Percentiles rank a stretch among this genome's conserved stretches.
These are phyloP conservation scores for Stagonosporopsis tanaceti DNA, from an alignment of 2,329 filamentous ascomycete genomes.

Conservation along the genomic window DNA sequence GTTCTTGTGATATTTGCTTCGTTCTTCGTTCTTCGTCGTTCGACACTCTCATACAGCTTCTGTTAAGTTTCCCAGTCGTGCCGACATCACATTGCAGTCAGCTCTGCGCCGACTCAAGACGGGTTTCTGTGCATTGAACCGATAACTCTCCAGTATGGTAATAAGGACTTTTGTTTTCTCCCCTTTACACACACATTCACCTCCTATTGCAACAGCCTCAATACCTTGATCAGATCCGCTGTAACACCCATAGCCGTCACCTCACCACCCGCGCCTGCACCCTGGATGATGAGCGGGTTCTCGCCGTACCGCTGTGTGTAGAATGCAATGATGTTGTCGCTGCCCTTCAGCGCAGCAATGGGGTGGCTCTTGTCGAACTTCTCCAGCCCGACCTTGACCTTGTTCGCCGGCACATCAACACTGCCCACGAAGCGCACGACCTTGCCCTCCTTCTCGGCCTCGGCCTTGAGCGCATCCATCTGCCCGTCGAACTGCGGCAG, in stretches of 20 bases:
- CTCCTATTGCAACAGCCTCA: slow-evolving; percentile 70
- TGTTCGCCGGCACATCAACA: slow-evolving; percentile 81
- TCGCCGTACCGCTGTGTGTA: slow-evolving; percentile 93
- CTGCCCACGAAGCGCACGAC: slow-evolving; percentile 94
- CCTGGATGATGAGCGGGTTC: slow-evolving; percentile 93
- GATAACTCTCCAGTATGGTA: too few species aligned
- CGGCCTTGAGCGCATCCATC: slow-evolving; percentile 88
- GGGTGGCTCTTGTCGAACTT: slow-evolving; percentile 83
- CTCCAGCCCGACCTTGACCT: slow-evolving; percentile 91
- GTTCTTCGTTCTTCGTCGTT: too few species aligned
- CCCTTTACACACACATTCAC: background rate
- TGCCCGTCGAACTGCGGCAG: slow-evolving; percentile 84
- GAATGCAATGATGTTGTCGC: slow-evolving; percentile 99
- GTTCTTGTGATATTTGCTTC: too few species aligned
- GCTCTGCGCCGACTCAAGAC: too few species aligned
- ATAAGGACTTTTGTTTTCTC: too few species aligned
- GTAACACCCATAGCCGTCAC: slow-evolving; percentile 98
- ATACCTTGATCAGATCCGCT: slow-evolving; percentile 88
- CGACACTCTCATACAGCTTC: too few species aligned
- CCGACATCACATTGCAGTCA: too few species aligned
- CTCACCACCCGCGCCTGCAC: slow-evolving; percentile 90
- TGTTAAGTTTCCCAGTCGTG: too few species aligned
- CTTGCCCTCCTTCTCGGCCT: slow-evolving; percentile 86
- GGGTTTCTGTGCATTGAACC: too few species aligned
- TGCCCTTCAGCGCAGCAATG: slow-evolving; percentile 93